Evolutionary conservation across 73 alveolate genomes (phyloP).

Genomic region (Paramecium biaurelia): DNA sequence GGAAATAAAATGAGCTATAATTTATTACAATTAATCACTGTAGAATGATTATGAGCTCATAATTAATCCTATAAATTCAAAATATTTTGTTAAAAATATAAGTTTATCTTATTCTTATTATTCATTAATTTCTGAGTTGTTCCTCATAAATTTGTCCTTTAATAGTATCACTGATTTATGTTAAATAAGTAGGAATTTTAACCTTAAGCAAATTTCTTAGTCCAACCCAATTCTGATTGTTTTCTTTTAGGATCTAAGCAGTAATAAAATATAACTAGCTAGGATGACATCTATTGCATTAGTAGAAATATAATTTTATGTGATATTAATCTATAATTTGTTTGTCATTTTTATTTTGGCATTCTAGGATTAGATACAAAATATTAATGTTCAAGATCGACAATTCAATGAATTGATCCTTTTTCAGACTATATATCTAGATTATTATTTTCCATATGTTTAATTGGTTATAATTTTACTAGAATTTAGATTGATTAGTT

Average conservation of each 20-base stretch:
- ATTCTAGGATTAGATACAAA: background rate
- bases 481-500: background rate
- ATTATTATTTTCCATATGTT: background rate
- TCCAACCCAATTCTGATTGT: slow-evolving; percentile 43
- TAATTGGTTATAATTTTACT: background rate
- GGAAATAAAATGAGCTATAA: background rate
- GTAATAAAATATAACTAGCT: background rate
- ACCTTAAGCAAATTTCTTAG: slow-evolving; percentile 67
- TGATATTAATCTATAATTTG: slow-evolving; percentile 66
- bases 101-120: slow-evolving; percentile 40
- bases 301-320: slow-evolving; percentile 67
- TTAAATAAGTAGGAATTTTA: slow-evolving; percentile 68
- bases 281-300: slow-evolving; percentile 71
- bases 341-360: slow-evolving; percentile 64
- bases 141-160: slow-evolving; percentile 68
- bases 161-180: slow-evolving; percentile 62
- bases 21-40: too few relatives aligned
- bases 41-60: too few relatives aligned
- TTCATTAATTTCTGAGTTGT: slow-evolving; percentile 62
- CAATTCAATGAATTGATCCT: background rate
- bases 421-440: background rate
- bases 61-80: too few relatives aligned
- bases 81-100: too few relatives aligned
- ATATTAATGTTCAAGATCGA: background rate
- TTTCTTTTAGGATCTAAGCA: slow-evolving; percentile 63